phyloP scores from a whole-genome alignment of 1,139 yeast genomes.

The Starmera stellimalicola region DNA sequence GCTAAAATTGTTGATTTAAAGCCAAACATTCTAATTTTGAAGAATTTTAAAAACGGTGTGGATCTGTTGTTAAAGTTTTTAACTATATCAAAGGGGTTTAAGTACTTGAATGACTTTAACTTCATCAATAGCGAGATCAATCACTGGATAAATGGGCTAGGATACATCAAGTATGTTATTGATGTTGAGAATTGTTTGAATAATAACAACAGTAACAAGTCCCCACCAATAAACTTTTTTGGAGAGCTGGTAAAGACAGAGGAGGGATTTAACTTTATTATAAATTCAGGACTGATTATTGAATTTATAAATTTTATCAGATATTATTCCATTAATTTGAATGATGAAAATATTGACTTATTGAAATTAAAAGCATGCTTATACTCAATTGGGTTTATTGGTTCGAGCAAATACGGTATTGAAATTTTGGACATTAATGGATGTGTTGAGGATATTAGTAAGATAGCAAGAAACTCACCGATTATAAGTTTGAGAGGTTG shows the following conservation, averaged over 20 bases:
- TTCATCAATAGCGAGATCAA: constrained; percentile 50
- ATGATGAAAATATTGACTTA: constrained; percentile 17
- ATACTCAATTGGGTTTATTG: constrained; percentile 86
- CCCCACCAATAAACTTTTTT: constrained; percentile 63
- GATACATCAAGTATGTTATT: constrained; percentile 41
- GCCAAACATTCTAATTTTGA: constrained; percentile 29
- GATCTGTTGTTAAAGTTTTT: constrained; percentile 43
- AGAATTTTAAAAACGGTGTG: constrained; percentile 31
- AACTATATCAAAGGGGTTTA: constrained; percentile 47
- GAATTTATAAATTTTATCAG: constrained; percentile 33
- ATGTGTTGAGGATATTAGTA: constrained; percentile 44
- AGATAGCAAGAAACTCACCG: constrained; percentile 42
- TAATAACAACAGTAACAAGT: background rate
- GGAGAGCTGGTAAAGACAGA: constrained; percentile 73
- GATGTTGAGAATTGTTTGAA: constrained; percentile 34
- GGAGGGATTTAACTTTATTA: constrained; percentile 56
- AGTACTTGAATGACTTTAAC: constrained; percentile 38
- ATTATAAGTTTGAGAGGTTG: constrained; percentile 64
- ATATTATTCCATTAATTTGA: constrained; percentile 17
- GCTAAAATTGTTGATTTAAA: constrained; percentile 32
- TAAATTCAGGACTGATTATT: constrained; percentile 37
- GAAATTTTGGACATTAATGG: constrained; percentile 54
- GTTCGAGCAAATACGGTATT: constrained; percentile 60
- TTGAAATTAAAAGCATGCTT: constrained; percentile 60
- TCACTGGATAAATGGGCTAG: constrained; percentile 43